A percentile compares a stretch with the other conserved stretches of the same genome.
Conservation (phyloP, 2,329 filamentous ascomycete species). For the Zymoseptoria crescenta region DNA sequence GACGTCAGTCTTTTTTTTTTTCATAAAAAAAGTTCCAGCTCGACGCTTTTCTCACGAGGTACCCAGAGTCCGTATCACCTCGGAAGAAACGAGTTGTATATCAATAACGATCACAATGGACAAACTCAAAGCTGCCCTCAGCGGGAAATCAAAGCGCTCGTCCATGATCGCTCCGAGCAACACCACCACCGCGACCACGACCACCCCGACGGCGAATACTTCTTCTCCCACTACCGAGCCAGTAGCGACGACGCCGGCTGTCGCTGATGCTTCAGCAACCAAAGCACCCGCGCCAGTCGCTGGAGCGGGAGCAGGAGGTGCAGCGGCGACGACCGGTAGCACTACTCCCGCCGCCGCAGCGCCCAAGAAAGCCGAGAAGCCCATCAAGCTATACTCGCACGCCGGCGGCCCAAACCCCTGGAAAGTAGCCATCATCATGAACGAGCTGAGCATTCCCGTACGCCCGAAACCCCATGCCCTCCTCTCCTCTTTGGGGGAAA, state of each 20-base stretch:
- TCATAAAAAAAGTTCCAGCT: background rate
- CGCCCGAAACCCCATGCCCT: background rate
- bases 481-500: conserved; percentile 34
- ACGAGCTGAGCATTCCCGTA: background rate
- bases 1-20: too few species aligned
- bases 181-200: background rate
- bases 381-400: conserved; percentile 24
- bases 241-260: background rate
- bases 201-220: background rate
- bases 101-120: conserved; percentile 5
- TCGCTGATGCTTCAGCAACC: background rate
- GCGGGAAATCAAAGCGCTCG: background rate
- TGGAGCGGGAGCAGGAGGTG: background rate
- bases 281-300: background rate
- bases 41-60: background rate
- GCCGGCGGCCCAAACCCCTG: conserved; percentile 7
- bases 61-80: background rate
- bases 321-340: background rate
- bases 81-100: background rate
- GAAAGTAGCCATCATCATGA: conserved; percentile 2
- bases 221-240: background rate
- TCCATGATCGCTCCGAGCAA: background rate
- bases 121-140: conserved; percentile 3
- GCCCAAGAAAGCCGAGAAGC: conserved; percentile 12
- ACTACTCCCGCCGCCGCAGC: background rate